Base-by-base conservation (phyloP, 176 grass and related monocot genomes). In the Hsuehochloa calcarea region DNA sequence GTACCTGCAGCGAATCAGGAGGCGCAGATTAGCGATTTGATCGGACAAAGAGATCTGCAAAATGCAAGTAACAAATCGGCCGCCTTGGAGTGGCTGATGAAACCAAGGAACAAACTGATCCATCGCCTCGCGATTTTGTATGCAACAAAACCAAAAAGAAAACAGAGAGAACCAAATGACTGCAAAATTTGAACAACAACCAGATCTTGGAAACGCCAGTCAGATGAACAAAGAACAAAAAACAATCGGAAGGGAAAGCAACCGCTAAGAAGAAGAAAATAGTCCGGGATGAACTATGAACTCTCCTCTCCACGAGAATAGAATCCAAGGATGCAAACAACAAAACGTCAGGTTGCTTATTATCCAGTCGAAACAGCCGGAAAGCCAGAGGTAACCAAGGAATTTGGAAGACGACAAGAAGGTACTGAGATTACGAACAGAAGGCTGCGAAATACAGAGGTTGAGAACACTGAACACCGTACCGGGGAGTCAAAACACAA, bases 1-100 rank as follows among this genome's bases (percentile, higher is more conserved):
- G 92, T 92, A 97, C 91, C 92, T 97, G 90, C 55, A 38, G 25
- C 40, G 39, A 75, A 82, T 27, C 52, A 17, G 44, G n/a, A 40
- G 50, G 10, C 19, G 4, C 19, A 9, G 19, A 44, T 91, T 74
- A 91, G 63, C 20, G 50, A 84, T 80, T 62, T 79, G 75, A 29
- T 52, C 60, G 8, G 16, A 52, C 68, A 8, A 68, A 34, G 51
- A 73, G 83, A 94, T 88, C 81, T 82, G 56, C 75, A 51, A 39
- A 93, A 91, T 91, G 89, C 68, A 66, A 75, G 81, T 45, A 47
- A 20, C 66, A 65, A 77, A 78, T 83, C 79, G 25, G 29, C 38
- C 52, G 63, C 9, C 23, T 37, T 26, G 45, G 38, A 88, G 79
- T 68, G 49, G 27, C 45, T 9, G 10, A 10, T 14, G 89, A 26